These are phyloP conservation scores for Verticillium zaregamsianum DNA, from an alignment of 2,329 filamentous ascomycete genomes.

Conservation along the genomic window DNA sequence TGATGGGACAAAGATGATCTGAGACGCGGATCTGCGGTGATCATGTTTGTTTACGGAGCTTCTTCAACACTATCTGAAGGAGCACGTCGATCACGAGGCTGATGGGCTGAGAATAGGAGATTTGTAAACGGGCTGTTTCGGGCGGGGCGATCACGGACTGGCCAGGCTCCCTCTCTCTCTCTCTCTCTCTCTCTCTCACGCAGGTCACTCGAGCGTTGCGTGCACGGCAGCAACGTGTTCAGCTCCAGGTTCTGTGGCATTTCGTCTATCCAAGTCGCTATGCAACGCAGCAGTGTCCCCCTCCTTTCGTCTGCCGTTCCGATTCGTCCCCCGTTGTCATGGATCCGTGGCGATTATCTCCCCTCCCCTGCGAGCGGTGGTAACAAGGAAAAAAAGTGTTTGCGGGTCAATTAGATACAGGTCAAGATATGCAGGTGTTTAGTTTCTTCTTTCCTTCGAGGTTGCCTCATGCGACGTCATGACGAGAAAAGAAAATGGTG, in stretches of 20 bases:
- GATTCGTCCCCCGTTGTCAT: background rate
- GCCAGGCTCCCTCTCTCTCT: too few species aligned
- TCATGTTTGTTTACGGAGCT: background rate
- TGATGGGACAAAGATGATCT: background rate
- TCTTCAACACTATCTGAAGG: background rate
- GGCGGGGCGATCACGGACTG: background rate
- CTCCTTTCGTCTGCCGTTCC: background rate
- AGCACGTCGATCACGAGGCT: background rate
- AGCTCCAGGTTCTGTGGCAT: background rate
- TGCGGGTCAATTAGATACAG: background rate
- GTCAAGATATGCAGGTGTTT: background rate
- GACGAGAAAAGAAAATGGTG: background rate
- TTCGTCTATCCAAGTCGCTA: background rate
- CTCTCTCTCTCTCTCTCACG: too few species aligned
- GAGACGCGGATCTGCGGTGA: background rate
- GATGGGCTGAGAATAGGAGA: background rate
- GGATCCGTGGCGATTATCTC: background rate
- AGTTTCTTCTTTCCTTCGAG: background rate
- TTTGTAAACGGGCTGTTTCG: background rate
- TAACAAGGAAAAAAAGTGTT: background rate
- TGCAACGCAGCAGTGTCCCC: background rate
- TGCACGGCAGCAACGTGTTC: too few species aligned
- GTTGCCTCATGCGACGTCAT: background rate
- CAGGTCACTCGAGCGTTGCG: too few species aligned
- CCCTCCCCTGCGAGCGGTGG: too few species aligned